A percentile compares a stretch with the other conserved stretches of the same genome.
Evolutionary conservation across 2,329 filamentous ascomycete genomes (phyloP).

Genomic region (Cercospora sp.): DNA sequence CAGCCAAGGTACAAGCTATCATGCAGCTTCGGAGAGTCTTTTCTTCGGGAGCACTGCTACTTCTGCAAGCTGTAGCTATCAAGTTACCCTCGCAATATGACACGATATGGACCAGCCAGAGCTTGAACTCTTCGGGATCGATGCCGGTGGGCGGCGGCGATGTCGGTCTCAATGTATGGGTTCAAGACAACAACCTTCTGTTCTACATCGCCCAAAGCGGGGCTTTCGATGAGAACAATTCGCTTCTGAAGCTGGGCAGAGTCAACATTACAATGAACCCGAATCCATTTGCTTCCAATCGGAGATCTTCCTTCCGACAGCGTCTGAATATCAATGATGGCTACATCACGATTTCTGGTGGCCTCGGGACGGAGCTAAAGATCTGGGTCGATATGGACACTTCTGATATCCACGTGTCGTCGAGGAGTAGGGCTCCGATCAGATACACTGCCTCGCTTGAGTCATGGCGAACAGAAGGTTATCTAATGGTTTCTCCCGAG

Average conservation of each 20-base stretch:
- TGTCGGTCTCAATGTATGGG: background rate
- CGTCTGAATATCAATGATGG: background rate
- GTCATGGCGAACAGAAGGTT: background rate
- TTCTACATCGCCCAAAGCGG: background rate
- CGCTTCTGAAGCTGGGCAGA: background rate
- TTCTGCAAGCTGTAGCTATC: background rate
- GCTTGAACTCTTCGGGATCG: background rate
- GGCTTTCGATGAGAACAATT: background rate
- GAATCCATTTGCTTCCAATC: background rate
- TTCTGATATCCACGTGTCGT: background rate
- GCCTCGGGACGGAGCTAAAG: background rate
- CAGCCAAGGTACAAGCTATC: background rate
- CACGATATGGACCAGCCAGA: background rate
- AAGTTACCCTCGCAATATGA: background rate
- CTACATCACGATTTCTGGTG: background rate
- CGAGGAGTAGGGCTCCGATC: background rate
- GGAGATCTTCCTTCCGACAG: background rate
- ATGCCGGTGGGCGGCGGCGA: background rate
- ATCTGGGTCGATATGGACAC: background rate
- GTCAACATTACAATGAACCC: background rate
- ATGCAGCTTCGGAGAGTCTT: background rate
- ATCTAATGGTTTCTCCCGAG: background rate
- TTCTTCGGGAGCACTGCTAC: background rate
- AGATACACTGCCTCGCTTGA: background rate
- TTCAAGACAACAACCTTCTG: background rate